Evolutionary conservation across 2,329 filamentous ascomycete genomes (phyloP).

Genomic region (Monosporascus sp.): DNA sequence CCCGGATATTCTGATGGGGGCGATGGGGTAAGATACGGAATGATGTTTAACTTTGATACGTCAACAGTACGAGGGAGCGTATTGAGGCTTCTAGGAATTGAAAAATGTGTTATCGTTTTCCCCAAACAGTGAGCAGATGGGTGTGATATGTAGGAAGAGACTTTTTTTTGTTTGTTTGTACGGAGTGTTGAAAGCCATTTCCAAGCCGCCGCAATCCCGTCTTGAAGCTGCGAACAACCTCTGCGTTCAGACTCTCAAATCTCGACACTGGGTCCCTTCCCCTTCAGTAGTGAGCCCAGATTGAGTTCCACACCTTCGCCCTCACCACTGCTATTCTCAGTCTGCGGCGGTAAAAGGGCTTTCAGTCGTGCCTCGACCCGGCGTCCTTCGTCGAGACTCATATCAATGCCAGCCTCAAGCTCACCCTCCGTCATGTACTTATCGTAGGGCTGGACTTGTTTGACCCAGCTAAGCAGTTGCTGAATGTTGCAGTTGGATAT

Average conservation of each 20-base stretch:
- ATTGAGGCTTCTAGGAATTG: no score
- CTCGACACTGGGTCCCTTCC: slow-evolving; percentile 6
- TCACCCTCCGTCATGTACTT: slow-evolving; percentile 19
- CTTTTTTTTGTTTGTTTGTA: neutral
- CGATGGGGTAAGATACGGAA: no score
- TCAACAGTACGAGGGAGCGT: no score
- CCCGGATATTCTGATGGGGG: no score
- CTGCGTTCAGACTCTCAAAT: neutral
- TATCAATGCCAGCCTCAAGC: slow-evolving; percentile 21
- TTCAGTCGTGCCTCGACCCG: slow-evolving; percentile 18
- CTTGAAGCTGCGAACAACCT: neutral
- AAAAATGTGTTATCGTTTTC: no score
- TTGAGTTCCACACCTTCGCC: slow-evolving; percentile 7
- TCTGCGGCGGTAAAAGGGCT: slow-evolving; percentile 11
- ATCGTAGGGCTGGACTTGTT: slow-evolving; percentile 15
- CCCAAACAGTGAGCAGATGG: no score
- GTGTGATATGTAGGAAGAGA: neutral
- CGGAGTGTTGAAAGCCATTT: neutral
- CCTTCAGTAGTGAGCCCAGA: slow-evolving; percentile 15
- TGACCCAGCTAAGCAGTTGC: slow-evolving; percentile 6
- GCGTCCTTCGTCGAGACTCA: slow-evolving; percentile 18
- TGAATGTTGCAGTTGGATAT: slow-evolving; percentile 5
- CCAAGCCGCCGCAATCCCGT: neutral
- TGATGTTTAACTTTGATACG: no score
- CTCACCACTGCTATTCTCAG: neutral